Percentiles rank a stretch among this genome's conserved stretches.
Evolutionary conservation across 2,329 filamentous ascomycete genomes (phyloP).

Genomic region (Fusarium tricinctum): DNA sequence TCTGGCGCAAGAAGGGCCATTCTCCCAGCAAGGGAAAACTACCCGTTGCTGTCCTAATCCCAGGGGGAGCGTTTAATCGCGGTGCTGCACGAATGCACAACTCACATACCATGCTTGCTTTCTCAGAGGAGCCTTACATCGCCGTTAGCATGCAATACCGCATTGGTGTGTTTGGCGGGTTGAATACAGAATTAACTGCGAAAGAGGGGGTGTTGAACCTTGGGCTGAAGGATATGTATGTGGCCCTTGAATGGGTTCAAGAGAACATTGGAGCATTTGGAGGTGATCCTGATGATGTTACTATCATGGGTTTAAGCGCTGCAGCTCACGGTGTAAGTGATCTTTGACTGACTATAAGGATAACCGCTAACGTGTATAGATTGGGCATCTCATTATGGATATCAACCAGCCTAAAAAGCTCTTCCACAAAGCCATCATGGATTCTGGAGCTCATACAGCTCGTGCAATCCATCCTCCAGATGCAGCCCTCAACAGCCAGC

Average conservation of each 20-base stretch:
- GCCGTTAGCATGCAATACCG: constrained; percentile 63
- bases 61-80: constrained; percentile 52
- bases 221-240: constrained; percentile 65
- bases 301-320: constrained; percentile 61
- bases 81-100: constrained; percentile 57
- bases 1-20: constrained; percentile 44
- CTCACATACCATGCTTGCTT: constrained; percentile 64
- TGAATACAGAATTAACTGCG: constrained; percentile 65
- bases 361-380: constrained; percentile 27
- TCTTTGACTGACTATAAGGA: accelerated
- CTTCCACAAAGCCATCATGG: constrained; percentile 53
- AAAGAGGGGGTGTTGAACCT: constrained; percentile 68
- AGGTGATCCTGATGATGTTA: constrained; percentile 63
- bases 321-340: constrained; percentile 52
- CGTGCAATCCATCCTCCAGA: constrained; percentile 48
- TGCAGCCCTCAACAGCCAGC: constrained; percentile 48
- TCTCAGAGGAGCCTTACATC: constrained; percentile 61
- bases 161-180: constrained; percentile 71
- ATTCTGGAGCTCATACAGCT: constrained; percentile 52
- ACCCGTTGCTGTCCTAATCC: constrained; percentile 49
- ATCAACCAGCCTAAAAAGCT: constrained; percentile 51
- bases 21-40: constrained; percentile 38
- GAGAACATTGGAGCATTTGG: constrained; percentile 66
- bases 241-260: constrained; percentile 64
- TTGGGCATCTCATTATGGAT: constrained; percentile 54